These are phyloP conservation scores for Theileria luwenshuni DNA, from an alignment of 169 alveolate species.

Conservation along the genomic window DNA sequence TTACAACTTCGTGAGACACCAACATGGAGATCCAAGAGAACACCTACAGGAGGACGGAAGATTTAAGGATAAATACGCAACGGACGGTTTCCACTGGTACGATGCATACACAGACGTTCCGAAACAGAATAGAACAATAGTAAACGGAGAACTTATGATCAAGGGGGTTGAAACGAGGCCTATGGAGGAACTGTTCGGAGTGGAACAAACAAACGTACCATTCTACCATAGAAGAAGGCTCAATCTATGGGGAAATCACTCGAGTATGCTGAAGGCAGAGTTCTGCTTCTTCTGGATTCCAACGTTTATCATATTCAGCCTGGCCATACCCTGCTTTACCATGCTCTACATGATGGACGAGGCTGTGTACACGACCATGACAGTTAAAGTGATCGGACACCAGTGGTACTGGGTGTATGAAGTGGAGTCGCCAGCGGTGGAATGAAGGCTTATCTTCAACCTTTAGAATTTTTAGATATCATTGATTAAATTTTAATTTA, in stretches of 20 bases:
- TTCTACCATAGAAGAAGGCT: conserved; percentile 73
- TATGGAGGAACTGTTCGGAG: conserved; percentile 78
- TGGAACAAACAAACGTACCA: conserved; percentile 76
- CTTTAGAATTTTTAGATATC: too few relatives aligned
- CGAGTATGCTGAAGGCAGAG: conserved; percentile 79
- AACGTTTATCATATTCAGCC: conserved; percentile 81
- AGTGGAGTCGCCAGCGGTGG: conserved; percentile 87
- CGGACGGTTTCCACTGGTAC: conserved; percentile 81
- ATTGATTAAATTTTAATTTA: too few relatives aligned
- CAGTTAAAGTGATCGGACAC: conserved; percentile 86
- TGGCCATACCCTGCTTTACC: conserved; percentile 85
- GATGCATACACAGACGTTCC: conserved; percentile 81
- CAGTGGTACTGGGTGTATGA: conserved; percentile 91
- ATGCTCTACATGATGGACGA: conserved; percentile 86
- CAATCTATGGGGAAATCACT: conserved; percentile 79
- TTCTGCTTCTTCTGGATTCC: conserved; percentile 87
- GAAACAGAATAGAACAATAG: conserved; percentile 78
- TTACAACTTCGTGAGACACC: conserved; percentile 78
- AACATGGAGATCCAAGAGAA: conserved; percentile 85
- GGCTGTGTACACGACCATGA: conserved; percentile 84
- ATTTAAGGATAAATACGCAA: conserved; percentile 63
- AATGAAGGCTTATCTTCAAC: too few relatives aligned
- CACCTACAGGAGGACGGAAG: conserved; percentile 82
- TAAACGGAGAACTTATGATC: conserved; percentile 82
- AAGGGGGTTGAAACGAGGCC: conserved; percentile 84